These are phyloP conservation scores for Talaromyces stipitatus DNA, from an alignment of 495 filamentous ascomycete species.

Conservation along the genomic window DNA sequence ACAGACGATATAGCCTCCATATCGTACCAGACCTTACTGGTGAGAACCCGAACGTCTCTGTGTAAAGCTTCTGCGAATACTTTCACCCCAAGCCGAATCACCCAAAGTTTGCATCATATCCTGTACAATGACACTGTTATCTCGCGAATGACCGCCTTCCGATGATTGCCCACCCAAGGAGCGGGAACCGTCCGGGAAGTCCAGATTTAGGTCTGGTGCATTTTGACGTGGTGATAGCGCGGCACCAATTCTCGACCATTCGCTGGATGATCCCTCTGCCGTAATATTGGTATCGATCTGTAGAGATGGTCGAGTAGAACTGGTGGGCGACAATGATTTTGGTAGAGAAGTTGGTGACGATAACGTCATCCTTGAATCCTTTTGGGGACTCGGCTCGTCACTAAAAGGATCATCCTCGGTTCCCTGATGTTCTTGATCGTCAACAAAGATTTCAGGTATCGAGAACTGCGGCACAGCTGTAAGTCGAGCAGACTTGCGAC, in stretches of 20 bases:
- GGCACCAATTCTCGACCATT: slow-evolving; percentile 39
- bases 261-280: slow-evolving; percentile 28
- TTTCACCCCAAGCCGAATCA: slow-evolving; percentile 86
- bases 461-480: slow-evolving; percentile 69
- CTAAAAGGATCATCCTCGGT: slow-evolving; percentile 21
- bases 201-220: not conserved
- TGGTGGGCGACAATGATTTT: slow-evolving; percentile 19
- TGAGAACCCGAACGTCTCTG: slow-evolving; percentile 47
- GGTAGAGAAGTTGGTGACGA: slow-evolving; percentile 16
- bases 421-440: slow-evolving; percentile 44
- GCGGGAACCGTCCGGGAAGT: not conserved
- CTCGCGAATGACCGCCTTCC: slow-evolving; percentile 22
- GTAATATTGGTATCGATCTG: slow-evolving; percentile 35
- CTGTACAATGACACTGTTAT: slow-evolving; percentile 61
- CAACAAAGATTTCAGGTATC: slow-evolving; percentile 87
- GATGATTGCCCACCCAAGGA: slow-evolving; percentile 2
- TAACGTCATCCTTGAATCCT: slow-evolving; percentile 9
- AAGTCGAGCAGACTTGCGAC: slow-evolving; percentile 64
- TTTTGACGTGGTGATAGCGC: slow-evolving; percentile 30
- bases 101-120: slow-evolving; percentile 77
- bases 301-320: slow-evolving; percentile 16
- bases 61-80: slow-evolving; percentile 82
- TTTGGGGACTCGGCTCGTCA: slow-evolving; percentile 5
- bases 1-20: too few species aligned
- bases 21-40: too few species aligned